Conservation (phyloP, 1,139 yeast genomes). For the Spencermartinsiella ligniputridi region DNA sequence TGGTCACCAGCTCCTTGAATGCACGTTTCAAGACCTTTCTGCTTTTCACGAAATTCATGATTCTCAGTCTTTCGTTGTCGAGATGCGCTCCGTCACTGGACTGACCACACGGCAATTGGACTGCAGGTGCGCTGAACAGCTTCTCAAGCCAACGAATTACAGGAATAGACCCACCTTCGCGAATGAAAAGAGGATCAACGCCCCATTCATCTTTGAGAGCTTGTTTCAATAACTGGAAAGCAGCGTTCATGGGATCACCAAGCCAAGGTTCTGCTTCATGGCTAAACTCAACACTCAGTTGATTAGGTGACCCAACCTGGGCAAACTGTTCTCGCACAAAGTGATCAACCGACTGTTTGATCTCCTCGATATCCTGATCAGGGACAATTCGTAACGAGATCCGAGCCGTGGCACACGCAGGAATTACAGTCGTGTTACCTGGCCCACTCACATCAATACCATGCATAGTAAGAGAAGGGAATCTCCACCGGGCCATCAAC, state of each 20-base stretch:
- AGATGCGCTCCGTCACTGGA: conserved; percentile 92
- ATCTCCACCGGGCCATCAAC: conserved; percentile 82
- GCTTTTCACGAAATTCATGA: conserved; percentile 71
- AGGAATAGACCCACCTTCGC: conserved; percentile 98
- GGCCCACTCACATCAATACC: conserved; percentile 86
- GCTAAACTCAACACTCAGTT: conserved; percentile 52
- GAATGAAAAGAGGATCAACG: conserved; percentile 70
- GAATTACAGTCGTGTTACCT: conserved; percentile 82
- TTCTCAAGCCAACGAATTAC: conserved; percentile 81
- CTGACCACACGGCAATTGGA: conserved; percentile 96
- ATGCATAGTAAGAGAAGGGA: conserved; percentile 89
- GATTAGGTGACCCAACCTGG: conserved; percentile 54
- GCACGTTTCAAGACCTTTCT: conserved; percentile 48
- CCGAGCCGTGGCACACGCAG: conserved; percentile 71
- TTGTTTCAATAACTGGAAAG: conserved; percentile 59
- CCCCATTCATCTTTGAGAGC: conserved; percentile 63
- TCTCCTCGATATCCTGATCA: conserved; percentile 62
- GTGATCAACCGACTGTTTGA: conserved; percentile 47
- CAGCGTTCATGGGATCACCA: conserved; percentile 74
- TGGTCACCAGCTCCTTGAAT: conserved; percentile 12
- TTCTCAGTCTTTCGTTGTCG: conserved; percentile 77
- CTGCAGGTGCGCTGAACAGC: conserved; percentile 80
- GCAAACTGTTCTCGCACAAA: conserved; percentile 47
- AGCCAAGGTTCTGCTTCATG: conserved; percentile 97
- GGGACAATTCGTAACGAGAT: conserved; percentile 87